Conservation (phyloP, 2,329 filamentous ascomycete species). For the Penicillium sp. region DNA sequence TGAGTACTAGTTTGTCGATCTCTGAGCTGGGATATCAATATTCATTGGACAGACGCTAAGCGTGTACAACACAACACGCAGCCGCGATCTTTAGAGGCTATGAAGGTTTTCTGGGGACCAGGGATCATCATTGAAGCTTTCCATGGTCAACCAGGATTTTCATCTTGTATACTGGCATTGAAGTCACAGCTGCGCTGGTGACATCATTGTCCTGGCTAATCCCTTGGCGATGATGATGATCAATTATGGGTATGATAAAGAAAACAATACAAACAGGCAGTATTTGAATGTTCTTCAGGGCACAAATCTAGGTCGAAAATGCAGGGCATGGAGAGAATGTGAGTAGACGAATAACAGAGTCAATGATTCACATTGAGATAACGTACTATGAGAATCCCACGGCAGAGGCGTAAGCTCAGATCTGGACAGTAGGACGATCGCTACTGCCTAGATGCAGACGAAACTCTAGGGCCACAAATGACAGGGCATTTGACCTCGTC, state of each 20-base stretch:
- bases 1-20: slow-evolving; percentile 4
- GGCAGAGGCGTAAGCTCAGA: no score
- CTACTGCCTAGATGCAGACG: background rate
- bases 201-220: slow-evolving; percentile 10
- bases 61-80: background rate
- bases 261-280: background rate
- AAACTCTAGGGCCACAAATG: background rate
- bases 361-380: background rate
- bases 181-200: slow-evolving; percentile 7
- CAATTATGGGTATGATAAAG: background rate
- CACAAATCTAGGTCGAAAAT: background rate
- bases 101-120: background rate
- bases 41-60: background rate
- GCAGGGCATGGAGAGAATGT: background rate
- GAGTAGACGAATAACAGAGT: background rate
- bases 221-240: background rate
- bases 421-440: background rate
- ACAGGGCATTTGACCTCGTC: slow-evolving; percentile 15
- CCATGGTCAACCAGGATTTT: background rate
- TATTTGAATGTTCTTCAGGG: background rate
- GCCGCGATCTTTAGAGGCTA: background rate
- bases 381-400: background rate
- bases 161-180: background rate
- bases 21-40: background rate
- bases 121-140: background rate